Conservation (phyloP, 768 basidiomycete genomes). For the Macrolepiota fuliginosa region DNA sequence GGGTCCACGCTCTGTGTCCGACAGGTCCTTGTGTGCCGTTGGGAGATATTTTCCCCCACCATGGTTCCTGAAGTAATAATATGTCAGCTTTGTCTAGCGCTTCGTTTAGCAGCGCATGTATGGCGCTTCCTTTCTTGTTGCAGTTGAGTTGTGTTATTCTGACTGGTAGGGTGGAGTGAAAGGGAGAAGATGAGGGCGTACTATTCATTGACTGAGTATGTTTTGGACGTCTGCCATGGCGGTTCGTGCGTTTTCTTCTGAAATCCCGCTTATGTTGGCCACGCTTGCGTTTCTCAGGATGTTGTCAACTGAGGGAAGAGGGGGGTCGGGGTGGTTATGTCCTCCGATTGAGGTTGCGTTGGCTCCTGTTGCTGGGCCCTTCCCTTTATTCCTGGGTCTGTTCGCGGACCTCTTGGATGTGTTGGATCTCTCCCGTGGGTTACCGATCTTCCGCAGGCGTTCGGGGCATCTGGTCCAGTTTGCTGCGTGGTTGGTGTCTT, state of each 20-base stretch:
- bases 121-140: neutral
- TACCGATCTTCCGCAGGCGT: neutral
- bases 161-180: neutral
- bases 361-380: no score
- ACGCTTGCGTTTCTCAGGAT: neutral
- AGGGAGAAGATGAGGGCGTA: neutral
- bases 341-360: neutral
- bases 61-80: neutral
- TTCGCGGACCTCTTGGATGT: no score
- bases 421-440: neutral
- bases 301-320: neutral
- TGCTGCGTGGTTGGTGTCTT: neutral
- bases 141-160: neutral
- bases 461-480: neutral
- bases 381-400: neutral
- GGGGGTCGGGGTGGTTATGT: neutral
- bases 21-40: neutral
- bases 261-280: neutral
- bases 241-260: neutral
- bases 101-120: neutral
- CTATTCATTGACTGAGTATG: neutral
- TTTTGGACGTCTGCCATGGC: neutral
- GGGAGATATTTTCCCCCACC: neutral
- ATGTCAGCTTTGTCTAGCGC: neutral
- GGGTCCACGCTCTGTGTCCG: neutral